Conservation (phyloP, 805 yeast species). For the Starmerella floris region DNA sequence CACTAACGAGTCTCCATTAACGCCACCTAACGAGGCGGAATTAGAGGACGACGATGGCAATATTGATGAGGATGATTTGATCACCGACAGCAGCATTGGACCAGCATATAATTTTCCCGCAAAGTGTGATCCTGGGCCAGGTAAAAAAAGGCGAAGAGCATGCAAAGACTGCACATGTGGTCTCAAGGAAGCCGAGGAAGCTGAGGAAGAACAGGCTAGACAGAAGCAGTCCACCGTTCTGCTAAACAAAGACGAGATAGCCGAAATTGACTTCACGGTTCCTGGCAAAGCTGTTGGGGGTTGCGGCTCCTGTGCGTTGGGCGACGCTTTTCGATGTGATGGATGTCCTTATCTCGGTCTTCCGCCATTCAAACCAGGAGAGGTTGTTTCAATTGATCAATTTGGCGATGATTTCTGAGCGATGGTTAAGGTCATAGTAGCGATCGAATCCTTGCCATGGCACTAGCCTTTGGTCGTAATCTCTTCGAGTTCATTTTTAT, state of each 20-base stretch:
- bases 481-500: no score
- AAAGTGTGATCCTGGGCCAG: conserved; percentile 38
- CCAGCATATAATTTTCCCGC: conserved; percentile 42
- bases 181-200: conserved; percentile 64
- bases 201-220: conserved; percentile 33
- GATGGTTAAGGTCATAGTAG: no score
- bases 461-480: no score
- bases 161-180: conserved; percentile 99
- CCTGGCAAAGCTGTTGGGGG: conserved; percentile 89
- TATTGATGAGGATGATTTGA: conserved; percentile 37
- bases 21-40: conserved; percentile 32
- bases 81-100: conserved; percentile 36
- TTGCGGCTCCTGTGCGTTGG: conserved; percentile 92
- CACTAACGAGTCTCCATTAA: conserved; percentile 30
- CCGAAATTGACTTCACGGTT: conserved; percentile 91
- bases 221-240: conserved; percentile 42
- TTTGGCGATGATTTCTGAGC: conserved; percentile 23
- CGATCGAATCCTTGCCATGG: no score
- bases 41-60: conserved; percentile 18
- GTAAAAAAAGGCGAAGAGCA: conserved; percentile 66
- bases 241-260: conserved; percentile 53
- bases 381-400: conserved; percentile 58
- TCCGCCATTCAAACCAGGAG: conserved; percentile 98
- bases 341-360: conserved; percentile 96
- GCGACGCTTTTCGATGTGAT: conserved; percentile 96